Conservation (phyloP, 1,284 basidiomycete genomes). For the Ustilago bromivora region DNA sequence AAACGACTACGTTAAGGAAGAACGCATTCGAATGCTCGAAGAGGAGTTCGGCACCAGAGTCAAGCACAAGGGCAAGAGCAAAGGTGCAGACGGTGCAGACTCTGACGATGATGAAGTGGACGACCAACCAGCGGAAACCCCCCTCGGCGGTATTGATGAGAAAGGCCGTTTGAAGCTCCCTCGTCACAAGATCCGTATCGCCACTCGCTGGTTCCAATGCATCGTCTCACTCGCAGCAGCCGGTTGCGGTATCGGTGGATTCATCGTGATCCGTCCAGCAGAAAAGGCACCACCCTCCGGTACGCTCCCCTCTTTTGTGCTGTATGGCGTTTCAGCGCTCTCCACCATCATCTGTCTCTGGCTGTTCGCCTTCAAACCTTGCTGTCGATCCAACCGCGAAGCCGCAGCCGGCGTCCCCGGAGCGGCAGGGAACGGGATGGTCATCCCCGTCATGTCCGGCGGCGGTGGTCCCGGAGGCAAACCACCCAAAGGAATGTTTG, state of each 20-base stretch:
- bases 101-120: conserved; percentile 43
- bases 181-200: conserved; percentile 32
- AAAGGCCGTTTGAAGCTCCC: conserved; percentile 44
- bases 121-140: conserved; percentile 27
- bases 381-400: conserved; percentile 36
- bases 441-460: conserved; percentile 52
- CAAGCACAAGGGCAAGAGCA: conserved; percentile 34
- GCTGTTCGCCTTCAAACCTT: conserved; percentile 45
- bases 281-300: conserved; percentile 37
- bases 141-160: conserved; percentile 43
- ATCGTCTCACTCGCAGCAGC: conserved; percentile 45
- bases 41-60: conserved; percentile 60
- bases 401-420: not conserved
- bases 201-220: conserved; percentile 42
- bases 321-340: conserved; percentile 49
- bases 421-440: conserved; percentile 45
- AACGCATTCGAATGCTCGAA: conserved; percentile 61
- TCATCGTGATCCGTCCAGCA: conserved; percentile 46
- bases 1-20: conserved; percentile 55
- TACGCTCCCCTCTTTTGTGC: conserved; percentile 44
- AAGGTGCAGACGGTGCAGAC: conserved; percentile 7
- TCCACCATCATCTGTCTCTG: conserved; percentile 50
- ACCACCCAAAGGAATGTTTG: conserved; percentile 21
- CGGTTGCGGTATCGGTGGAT: conserved; percentile 49
- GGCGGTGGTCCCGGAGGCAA: conserved; percentile 18